These are phyloP conservation scores for Dendrothele bispora DNA, from an alignment of 768 basidiomycete species.

Conservation along the genomic window DNA sequence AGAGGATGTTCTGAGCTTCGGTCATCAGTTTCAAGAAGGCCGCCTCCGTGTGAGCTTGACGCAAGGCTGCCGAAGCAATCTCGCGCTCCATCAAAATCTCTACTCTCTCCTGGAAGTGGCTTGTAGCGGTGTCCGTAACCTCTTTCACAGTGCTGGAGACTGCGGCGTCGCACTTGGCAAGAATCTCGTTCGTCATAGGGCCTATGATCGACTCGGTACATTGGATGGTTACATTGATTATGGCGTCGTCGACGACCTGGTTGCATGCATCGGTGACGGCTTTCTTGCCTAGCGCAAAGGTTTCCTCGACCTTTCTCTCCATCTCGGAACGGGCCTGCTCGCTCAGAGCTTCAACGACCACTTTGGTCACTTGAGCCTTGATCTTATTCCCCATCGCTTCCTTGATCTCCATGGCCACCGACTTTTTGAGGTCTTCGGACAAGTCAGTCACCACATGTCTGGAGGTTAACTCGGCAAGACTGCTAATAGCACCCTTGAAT, in stretches of 20 bases:
- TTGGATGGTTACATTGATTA: background rate
- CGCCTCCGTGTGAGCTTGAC: background rate
- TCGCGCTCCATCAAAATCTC: constrained; percentile 3
- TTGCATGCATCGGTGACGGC: background rate
- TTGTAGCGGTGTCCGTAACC: background rate
- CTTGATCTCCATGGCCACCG: background rate
- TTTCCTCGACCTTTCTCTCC: background rate
- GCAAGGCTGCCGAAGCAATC: background rate
- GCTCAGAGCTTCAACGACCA: too few relatives aligned
- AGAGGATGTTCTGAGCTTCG: too few relatives aligned
- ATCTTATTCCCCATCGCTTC: background rate
- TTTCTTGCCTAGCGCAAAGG: background rate
- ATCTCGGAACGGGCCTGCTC: too few relatives aligned
- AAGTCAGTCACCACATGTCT: background rate
- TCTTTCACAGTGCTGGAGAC: background rate
- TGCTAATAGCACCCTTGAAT: background rate
- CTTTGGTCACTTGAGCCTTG: background rate
- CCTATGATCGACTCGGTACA: background rate
- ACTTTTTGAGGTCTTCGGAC: background rate
- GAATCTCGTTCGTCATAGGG: too few relatives aligned
- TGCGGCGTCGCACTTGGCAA: too few relatives aligned
- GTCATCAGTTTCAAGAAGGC: too few relatives aligned
- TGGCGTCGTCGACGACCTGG: background rate
- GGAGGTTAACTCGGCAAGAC: background rate
- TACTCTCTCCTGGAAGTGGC: background rate